Evolutionary conservation across 1,284 basidiomycete species (phyloP).

Genomic region (Ganoderma lingzhi): DNA sequence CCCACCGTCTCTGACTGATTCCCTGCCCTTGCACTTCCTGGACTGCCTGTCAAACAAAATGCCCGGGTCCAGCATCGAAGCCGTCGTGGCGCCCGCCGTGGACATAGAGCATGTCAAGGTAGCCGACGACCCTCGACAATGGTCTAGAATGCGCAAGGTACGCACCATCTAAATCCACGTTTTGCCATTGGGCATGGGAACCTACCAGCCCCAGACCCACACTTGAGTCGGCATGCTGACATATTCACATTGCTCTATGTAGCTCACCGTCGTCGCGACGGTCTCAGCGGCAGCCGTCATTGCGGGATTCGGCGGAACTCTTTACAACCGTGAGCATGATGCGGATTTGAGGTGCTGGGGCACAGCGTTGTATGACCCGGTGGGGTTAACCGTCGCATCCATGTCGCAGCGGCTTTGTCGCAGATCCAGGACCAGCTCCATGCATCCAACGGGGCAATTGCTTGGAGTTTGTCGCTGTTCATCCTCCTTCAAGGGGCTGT

Average conservation of each 20-base stretch:
- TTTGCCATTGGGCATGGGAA: not conserved
- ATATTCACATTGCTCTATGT: not conserved
- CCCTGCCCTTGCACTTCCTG: no score
- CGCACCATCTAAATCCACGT: conserved; percentile 12
- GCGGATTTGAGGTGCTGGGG: not conserved
- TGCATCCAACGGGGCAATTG: conserved; percentile 74
- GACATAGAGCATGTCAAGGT: conserved; percentile 79
- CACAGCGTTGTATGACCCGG: not conserved
- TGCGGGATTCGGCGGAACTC: conserved; percentile 72
- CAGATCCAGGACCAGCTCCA: conserved; percentile 71
- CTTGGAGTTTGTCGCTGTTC: conserved; percentile 79
- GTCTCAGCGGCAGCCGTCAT: conserved; percentile 70
- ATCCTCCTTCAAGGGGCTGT: conserved; percentile 80
- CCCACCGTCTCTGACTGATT: not conserved
- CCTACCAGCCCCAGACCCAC: not conserved
- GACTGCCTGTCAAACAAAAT: conserved; percentile 18
- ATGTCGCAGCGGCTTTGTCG: conserved; percentile 61
- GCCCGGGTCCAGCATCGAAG: not conserved
- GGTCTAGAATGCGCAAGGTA: conserved; percentile 76
- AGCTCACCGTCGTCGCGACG: conserved; percentile 65
- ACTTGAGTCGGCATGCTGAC: conserved; percentile 4
- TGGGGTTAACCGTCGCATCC: conserved; percentile 13
- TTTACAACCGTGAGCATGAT: conserved; percentile 67
- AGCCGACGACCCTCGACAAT: conserved; percentile 79
- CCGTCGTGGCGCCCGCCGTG: conserved; percentile 2